Percentiles rank a stretch among this genome's conserved stretches.
Conservation (phyloP, 345 rosid genomes). For the Camelina sativa region DNA sequence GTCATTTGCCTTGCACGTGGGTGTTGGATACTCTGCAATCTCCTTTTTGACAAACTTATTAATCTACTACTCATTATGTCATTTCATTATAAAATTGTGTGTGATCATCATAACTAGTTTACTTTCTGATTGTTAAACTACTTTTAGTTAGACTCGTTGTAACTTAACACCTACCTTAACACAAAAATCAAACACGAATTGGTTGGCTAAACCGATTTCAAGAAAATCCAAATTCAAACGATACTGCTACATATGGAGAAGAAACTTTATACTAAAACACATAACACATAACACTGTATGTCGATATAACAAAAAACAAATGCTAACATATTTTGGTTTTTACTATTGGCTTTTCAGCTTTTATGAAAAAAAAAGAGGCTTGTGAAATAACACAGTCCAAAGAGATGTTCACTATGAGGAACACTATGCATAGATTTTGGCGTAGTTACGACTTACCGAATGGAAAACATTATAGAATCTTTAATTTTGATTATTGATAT, state of each 20-base stretch:
- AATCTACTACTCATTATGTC: conserved; percentile 38
- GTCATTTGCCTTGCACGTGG: conserved; percentile 46
- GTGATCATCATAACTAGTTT: conserved; percentile 17
- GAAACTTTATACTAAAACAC: background rate
- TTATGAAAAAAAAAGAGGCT: background rate
- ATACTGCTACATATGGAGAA: background rate
- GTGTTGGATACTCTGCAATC: conserved; percentile 44
- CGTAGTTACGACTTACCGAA: background rate
- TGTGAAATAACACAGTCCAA: conserved; percentile 19
- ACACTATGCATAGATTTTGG: conserved; percentile 12
- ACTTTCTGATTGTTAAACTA: conserved; percentile 1
- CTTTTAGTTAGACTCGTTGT: background rate
- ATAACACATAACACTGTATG: background rate
- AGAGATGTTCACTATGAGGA: conserved; percentile 8
- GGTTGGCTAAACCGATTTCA: background rate
- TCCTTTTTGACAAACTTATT: conserved; percentile 37
- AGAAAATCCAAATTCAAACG: background rate
- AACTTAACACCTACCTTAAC: background rate
- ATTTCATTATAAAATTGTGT: background rate
- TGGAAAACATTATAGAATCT: conserved; percentile 12
- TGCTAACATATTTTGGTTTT: background rate
- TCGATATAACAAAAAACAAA: conserved; percentile 6
- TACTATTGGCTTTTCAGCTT: conserved; percentile 9
- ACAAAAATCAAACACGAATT: background rate
- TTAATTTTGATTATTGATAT: background rate